Base-by-base conservation (phyloP, 192 early-diverging fungal genomes). In the Backusella macrospora region DNA sequence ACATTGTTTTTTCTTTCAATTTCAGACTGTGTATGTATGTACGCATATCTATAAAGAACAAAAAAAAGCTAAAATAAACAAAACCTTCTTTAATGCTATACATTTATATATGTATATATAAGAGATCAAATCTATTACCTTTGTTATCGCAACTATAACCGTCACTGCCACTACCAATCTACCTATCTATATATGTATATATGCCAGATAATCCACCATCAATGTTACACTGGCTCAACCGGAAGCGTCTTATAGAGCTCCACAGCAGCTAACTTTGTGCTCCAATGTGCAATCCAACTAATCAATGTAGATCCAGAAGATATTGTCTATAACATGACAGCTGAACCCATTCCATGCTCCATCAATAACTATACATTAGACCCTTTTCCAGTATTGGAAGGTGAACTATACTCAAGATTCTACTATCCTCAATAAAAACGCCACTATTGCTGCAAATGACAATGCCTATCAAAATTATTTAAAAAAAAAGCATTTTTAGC, bases 371-470 rank as follows among this genome's bases (percentile, higher is more conserved):
- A 59, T 26, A 23, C 21, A 59, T 59, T 21, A 10, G 10, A 26
- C 9, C 52, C 52, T 59, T 21, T 59, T 12, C 52, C 52, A 4
- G 21, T 13, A 23, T 10, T 59, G 3, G 9, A 59, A 2, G 21
- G 52, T 5, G 52, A 59, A 4, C 12, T 59, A 59, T 59, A 59
- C 52, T 59, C 52, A 59, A 23, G 52, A 13, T 26, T 59, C 26
- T 59, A 59, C 52, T 12, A 59, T 59, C 52, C 52, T 59, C 21
- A 59, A 34, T 34, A 34, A 34, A 34, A 46, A 59, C 52, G 52
- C 52, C 52, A 59, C 52, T 26, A 9, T 43, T 43, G 26, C 52
- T 59, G 3, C 52, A 59, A 59, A 59, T 59, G 52, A 59, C 6
- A 12, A n/a, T 4, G 23, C 26, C 52, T 59, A 59, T 26, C 21